These are phyloP conservation scores for Geotrichum citri-aurantii DNA, from an alignment of 1,139 yeast genomes.

Conservation along the genomic window DNA sequence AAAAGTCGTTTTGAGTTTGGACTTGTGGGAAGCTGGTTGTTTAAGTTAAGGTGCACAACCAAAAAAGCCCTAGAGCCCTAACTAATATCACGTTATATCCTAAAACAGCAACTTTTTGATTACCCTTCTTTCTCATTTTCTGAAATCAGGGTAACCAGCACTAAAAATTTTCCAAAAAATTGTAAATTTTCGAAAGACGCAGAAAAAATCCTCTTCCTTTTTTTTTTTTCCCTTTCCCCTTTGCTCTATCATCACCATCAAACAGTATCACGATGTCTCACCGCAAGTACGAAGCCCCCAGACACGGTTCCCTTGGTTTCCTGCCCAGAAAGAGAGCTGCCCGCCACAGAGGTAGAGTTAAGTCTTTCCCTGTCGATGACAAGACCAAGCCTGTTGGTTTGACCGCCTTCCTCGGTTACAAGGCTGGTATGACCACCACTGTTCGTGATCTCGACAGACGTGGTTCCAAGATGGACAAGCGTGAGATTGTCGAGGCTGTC, in stretches of 20 bases:
- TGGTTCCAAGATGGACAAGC: slow-evolving; percentile 99
- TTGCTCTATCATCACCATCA: neutral
- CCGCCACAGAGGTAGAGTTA: slow-evolving; percentile 97
- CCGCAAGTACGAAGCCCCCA: slow-evolving; percentile 99
- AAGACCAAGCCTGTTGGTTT: slow-evolving; percentile 97
- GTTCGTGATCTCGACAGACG: slow-evolving; percentile 99
- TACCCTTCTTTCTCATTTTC: neutral
- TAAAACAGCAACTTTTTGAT: slow-evolving; percentile 3
- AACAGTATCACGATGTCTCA: slow-evolving; percentile 60
- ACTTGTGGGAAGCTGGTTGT: too few relatives aligned
- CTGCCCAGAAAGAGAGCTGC: slow-evolving; percentile 99
- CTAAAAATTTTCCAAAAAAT: neutral
- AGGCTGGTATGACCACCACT: slow-evolving; percentile 99
- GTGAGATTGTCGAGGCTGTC: slow-evolving; percentile 99
- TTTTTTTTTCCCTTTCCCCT: neutral
- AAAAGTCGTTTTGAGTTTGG: too few relatives aligned
- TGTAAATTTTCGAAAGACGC: slow-evolving; percentile 1
- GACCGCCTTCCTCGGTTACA: slow-evolving; percentile 99
- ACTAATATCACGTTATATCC: slow-evolving; percentile 1
- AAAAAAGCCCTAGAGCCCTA: slow-evolving; percentile 17
- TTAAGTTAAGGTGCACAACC: too few relatives aligned
- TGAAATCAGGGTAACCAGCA: neutral
- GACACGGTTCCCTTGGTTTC: slow-evolving; percentile 99
- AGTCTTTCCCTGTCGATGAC: slow-evolving; percentile 99
- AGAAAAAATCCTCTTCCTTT: neutral